These are phyloP conservation scores for Fragaria vesca DNA, from an alignment of 306 rosid species.

Conservation along the genomic window DNA sequence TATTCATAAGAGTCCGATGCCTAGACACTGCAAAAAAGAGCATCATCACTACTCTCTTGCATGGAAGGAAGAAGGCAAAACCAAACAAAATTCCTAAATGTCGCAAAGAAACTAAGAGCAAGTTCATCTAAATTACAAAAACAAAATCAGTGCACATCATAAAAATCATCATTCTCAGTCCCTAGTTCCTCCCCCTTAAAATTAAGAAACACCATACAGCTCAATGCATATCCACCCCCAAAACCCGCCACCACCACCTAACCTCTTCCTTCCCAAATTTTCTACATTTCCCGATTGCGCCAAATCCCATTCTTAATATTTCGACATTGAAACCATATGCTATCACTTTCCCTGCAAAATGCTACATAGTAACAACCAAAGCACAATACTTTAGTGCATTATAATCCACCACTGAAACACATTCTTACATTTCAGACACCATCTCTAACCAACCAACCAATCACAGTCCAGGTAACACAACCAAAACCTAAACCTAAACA, in stretches of 20 bases:
- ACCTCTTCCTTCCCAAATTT: not conserved
- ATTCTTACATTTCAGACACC: not conserved
- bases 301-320: not conserved
- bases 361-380: not conserved
- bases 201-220: not conserved
- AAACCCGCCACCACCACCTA: not conserved
- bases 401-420: not conserved
- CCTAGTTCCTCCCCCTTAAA: not conserved
- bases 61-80: not conserved
- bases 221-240: not conserved
- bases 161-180: not conserved
- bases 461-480: not conserved
- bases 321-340: not conserved
- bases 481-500: not conserved
- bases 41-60: not conserved
- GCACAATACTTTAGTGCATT: not conserved
- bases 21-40: slow-evolving; percentile 60
- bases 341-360: not conserved
- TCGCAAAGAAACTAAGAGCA: not conserved
- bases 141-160: not conserved
- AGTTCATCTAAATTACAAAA: not conserved
- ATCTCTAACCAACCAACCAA: not conserved
- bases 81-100: not conserved
- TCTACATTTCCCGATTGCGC: not conserved
- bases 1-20: slow-evolving; percentile 88